phyloP scores from a whole-genome alignment of 2,329 filamentous ascomycete genomes.

The Cladosporium colombiae region DNA sequence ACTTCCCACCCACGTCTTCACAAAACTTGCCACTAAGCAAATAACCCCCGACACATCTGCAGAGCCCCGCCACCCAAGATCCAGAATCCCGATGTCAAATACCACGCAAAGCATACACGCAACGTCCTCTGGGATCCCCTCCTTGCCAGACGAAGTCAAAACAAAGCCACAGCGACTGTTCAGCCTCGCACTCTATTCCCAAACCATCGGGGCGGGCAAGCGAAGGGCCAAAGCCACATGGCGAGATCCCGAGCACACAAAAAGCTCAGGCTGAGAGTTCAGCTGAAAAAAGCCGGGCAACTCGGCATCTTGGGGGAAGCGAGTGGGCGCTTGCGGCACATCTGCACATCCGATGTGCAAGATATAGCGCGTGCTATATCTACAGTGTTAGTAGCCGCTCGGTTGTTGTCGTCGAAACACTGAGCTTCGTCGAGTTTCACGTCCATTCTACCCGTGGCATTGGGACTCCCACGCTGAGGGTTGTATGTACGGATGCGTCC shows the following conservation, averaged over 20 bases:
- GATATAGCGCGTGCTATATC: not conserved
- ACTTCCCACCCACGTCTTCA: not conserved
- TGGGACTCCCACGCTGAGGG: not conserved
- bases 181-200: constrained; percentile 10
- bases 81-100: not conserved
- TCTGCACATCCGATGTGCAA: not conserved
- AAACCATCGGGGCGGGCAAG: not conserved
- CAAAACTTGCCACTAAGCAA: not conserved
- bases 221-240: constrained; percentile 7
- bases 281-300: not conserved
- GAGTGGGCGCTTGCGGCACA: constrained; percentile 13
- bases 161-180: not conserved
- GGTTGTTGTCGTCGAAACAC: not conserved
- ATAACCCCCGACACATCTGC: not conserved
- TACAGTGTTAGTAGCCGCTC: not conserved
- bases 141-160: constrained; percentile 5
- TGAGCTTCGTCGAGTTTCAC: not conserved
- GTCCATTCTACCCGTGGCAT: not conserved
- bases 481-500: not conserved
- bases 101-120: not conserved
- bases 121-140: not conserved
- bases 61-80: not conserved
- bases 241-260: constrained; percentile 1
- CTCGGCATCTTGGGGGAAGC: not conserved
- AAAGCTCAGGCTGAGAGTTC: not conserved